phyloP scores from a whole-genome alignment of 345 rosid genomes.

The Eucalyptus marginata region DNA sequence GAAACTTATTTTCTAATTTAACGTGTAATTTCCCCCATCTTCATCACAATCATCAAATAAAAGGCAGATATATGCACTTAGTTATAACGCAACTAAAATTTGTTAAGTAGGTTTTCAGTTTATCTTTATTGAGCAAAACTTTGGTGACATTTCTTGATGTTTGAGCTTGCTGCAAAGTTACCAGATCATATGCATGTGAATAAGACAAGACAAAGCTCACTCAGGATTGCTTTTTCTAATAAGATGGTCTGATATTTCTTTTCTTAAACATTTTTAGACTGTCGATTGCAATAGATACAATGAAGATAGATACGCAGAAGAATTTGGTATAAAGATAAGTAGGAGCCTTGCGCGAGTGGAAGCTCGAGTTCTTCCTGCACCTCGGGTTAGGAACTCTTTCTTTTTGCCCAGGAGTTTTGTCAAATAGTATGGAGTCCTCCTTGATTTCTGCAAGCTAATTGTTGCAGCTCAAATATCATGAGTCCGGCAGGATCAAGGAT shows the following conservation, averaged over 20 bases:
- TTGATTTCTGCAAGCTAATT: not conserved
- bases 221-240: not conserved
- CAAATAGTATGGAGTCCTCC: not conserved
- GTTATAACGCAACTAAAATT: not conserved
- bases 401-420: not conserved
- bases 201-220: not conserved
- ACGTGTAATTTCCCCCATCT: not conserved
- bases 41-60: not conserved
- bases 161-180: not conserved
- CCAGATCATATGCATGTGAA: not conserved
- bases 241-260: not conserved
- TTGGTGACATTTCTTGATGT: not conserved
- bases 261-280: slow-evolving; percentile 22
- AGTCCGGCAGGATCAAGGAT: slow-evolving; percentile 70
- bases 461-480: slow-evolving; percentile 86
- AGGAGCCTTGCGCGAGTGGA: slow-evolving; percentile 73
- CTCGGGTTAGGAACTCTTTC: slow-evolving; percentile 39
- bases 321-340: slow-evolving; percentile 80
- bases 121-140: not conserved
- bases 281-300: slow-evolving; percentile 58
- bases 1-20: not conserved
- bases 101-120: not conserved
- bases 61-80: not conserved
- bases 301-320: slow-evolving; percentile 68
- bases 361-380: slow-evolving; percentile 90